A percentile compares a stretch with the other conserved stretches of the same genome.
Evolutionary conservation across 805 yeast species (phyloP).

Genomic region (Metschnikowia orientalis): DNA sequence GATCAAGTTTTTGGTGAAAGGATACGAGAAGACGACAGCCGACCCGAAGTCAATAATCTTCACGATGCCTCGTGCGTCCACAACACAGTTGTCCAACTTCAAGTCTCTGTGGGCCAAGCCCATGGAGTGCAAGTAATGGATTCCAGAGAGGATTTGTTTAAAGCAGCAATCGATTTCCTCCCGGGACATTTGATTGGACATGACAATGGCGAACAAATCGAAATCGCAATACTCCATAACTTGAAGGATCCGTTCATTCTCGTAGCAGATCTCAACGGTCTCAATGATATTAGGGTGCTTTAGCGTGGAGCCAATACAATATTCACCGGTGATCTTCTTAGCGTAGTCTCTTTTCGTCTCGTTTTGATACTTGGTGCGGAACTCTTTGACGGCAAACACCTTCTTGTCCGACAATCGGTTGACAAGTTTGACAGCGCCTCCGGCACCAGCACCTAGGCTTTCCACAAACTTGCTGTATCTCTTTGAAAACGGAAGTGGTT

Average conservation of each 20-base stretch:
- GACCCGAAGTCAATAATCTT: constrained; percentile 92
- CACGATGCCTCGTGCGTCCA: constrained; percentile 75
- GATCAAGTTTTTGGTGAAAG: constrained; percentile 66
- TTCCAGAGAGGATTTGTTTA: constrained; percentile 78
- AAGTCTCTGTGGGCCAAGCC: constrained; percentile 91
- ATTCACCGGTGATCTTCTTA: constrained; percentile 89
- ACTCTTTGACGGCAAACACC: constrained; percentile 90
- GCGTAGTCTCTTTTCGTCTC: constrained; percentile 84
- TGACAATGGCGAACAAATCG: constrained; percentile 89
- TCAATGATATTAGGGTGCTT: constrained; percentile 88
- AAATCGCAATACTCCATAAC: constrained; percentile 94
- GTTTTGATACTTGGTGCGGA: constrained; percentile 66
- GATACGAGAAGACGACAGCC: constrained; percentile 86
- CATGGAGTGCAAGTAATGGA: constrained; percentile 73
- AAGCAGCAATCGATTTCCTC: constrained; percentile 85
- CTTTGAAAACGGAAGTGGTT: constrained; percentile 57
- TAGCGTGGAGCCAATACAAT: constrained; percentile 87
- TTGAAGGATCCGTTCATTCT: constrained; percentile 79
- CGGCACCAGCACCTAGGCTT: constrained; percentile 91
- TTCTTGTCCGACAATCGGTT: constrained; percentile 61
- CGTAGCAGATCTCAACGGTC: constrained; percentile 88
- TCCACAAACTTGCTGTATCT: constrained; percentile 81
- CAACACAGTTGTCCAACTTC: constrained; percentile 89
- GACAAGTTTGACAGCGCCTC: constrained; percentile 80
- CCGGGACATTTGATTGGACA: constrained; percentile 82